A percentile compares a stretch with the other conserved stretches of the same genome.
phyloP scores from a whole-genome alignment of 805 yeast species.

The Citeromyces matritensis region DNA sequence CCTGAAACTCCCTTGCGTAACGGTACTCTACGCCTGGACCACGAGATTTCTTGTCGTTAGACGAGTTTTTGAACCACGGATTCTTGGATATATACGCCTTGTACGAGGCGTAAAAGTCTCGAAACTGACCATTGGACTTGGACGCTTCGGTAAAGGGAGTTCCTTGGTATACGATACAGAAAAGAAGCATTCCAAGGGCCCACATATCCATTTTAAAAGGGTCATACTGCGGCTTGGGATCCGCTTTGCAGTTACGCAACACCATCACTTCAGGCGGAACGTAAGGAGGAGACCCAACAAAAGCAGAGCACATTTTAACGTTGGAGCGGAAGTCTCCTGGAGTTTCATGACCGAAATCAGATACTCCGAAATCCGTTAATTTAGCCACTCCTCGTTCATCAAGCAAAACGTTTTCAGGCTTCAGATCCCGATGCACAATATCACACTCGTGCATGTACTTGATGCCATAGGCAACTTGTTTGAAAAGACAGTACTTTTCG shows the following conservation, averaged over 20 bases:
- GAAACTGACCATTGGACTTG: constrained; percentile 27
- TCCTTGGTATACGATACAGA: constrained; percentile 41
- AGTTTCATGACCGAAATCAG: constrained; percentile 48
- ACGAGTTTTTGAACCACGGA: constrained; percentile 30
- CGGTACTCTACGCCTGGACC: constrained; percentile 69
- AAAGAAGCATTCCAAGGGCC: constrained; percentile 61
- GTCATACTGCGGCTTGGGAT: constrained; percentile 19
- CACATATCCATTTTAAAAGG: constrained; percentile 65
- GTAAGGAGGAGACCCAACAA: constrained; percentile 78
- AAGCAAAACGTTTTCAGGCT: constrained; percentile 83
- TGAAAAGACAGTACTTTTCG: constrained; percentile 59
- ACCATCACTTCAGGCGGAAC: constrained; percentile 69
- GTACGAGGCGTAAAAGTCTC: constrained; percentile 34
- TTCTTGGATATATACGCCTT: constrained; percentile 18
- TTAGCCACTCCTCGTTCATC: constrained; percentile 42
- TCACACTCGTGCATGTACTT: constrained; percentile 57
- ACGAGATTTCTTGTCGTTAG: constrained; percentile 10
- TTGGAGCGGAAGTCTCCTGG: constrained; percentile 36
- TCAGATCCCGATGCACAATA: constrained; percentile 87
- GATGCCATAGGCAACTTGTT: constrained; percentile 53
- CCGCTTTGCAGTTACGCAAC: constrained; percentile 19
- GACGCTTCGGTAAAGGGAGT: constrained; percentile 48
- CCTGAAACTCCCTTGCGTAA: constrained; percentile 50
- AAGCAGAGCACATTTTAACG: constrained; percentile 24
- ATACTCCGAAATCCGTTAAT: constrained; percentile 90